Percentiles rank a stretch among this genome's conserved stretches.
Conservation (phyloP, 305 asterid species). For the Ajuga reptans region DNA sequence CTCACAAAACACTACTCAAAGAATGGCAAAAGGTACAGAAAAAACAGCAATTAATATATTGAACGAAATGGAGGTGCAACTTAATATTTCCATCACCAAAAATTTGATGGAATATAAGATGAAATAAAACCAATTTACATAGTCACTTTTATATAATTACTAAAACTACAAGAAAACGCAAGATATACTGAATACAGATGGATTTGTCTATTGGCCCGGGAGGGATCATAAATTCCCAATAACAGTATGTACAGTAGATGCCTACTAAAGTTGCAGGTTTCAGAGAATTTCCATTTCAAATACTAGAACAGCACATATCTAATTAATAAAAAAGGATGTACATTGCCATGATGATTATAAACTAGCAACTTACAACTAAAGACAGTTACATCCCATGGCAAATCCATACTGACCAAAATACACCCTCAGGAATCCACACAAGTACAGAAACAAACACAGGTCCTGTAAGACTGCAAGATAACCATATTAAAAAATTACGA, state of each 20-base stretch:
- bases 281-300: background rate
- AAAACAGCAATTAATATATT: background rate
- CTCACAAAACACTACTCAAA: constrained; percentile 12
- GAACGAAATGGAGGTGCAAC: background rate
- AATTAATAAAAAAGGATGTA: constrained; percentile 2
- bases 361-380: background rate
- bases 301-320: background rate
- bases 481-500: background rate
- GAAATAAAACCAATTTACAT: background rate
- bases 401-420: constrained; percentile 8
- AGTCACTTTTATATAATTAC: background rate
- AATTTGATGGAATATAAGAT: background rate
- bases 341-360: constrained; percentile 9
- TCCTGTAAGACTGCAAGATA: background rate
- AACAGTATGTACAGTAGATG: background rate
- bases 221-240: constrained; percentile 8
- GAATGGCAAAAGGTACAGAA: constrained; percentile 2
- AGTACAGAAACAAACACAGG: background rate
- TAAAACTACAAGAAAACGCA: background rate
- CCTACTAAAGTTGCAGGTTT: background rate
- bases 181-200: background rate
- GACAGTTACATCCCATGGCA: background rate
- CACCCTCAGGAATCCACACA: background rate
- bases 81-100: background rate
- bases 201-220: background rate